Base-by-base conservation (phyloP, 768 basidiomycete species). In the Pleurotus tuoliensis region DNA sequence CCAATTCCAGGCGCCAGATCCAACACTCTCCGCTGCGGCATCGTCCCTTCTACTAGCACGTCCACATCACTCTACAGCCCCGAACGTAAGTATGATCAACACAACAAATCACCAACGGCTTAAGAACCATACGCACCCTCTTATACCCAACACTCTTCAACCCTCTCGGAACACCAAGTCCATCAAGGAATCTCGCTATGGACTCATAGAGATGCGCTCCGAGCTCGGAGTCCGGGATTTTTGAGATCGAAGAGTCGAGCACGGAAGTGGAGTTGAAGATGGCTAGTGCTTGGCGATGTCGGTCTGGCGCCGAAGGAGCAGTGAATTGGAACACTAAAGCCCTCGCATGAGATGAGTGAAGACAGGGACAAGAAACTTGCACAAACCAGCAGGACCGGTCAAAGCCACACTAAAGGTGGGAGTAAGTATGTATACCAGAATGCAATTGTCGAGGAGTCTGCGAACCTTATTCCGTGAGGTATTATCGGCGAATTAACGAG, bases 1-100 rank as follows among this genome's bases (percentile, higher is more conserved):
- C 92, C 90, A 61, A 96, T 86, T 48, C 90, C 88, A 13, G 95
- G 96, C 6, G 96, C 96, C 25, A 98, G 78, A 68, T 97, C 94
- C 60, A 98, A 70, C 4, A 98, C 95, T 15, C 95, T 81, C 55
- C 93, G 74, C 71, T 98, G 96, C 13, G 96, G 96, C 46, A 98
- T 68, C 16, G 95, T 92, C 3, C 96, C 95, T 58, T 95, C 85
- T 1, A 97, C 96, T 12, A 98, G 81, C 71, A 73, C 80, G 27
- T 78, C 73, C 9, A 94, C 75, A 62, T 95, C 92, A 16, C 70
- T 73, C 16, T 76, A 73, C 22, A 77, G 81, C 67, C 24, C 24
- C 22, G 22, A 24, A 46, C 13, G 11, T 7, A 20, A 9, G 34
- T 12, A 47, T 24, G 11, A 11, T 56, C 44, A 41, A 27, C 34